Conservation (phyloP, 441 rosid genomes). For the Isatis lusitanica region DNA sequence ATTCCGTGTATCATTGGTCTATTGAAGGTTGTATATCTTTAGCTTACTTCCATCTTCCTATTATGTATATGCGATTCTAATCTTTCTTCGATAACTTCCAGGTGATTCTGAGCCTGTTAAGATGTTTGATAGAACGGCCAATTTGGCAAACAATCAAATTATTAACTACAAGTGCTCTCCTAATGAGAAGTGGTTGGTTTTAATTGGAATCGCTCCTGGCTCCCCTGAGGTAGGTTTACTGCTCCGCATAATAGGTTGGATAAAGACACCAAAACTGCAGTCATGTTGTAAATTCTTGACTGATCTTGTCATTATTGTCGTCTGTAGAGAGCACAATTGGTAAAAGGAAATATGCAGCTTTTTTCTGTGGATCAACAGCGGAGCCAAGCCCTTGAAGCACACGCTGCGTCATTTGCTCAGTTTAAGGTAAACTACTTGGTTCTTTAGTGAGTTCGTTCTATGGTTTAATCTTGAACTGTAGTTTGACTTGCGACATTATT, state of each 20-base stretch:
- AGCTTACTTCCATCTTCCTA: neutral
- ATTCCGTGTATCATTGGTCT: conserved; percentile 90
- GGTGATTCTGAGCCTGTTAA: conserved; percentile 98
- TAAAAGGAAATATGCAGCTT: conserved; percentile 99
- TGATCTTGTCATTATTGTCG: conserved; percentile 27
- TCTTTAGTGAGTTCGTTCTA: neutral
- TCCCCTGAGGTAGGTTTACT: conserved; percentile 71
- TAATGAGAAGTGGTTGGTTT: conserved; percentile 90
- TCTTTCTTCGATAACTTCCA: conserved; percentile 36
- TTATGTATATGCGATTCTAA: neutral
- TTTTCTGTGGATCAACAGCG: conserved; percentile 99
- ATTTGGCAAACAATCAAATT: conserved; percentile 91
- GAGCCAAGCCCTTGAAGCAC: conserved; percentile 99
- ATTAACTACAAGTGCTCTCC: conserved; percentile 92
- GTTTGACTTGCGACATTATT: conserved; percentile 4
- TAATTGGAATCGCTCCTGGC: conserved; percentile 97
- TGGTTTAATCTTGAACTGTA: neutral
- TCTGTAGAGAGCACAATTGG: conserved; percentile 86
- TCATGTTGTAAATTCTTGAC: neutral
- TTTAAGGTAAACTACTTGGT: conserved; percentile 56
- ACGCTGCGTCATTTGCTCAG: conserved; percentile 97
- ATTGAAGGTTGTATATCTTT: conserved; percentile 66
- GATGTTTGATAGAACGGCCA: conserved; percentile 98
- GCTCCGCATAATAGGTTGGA: neutral
- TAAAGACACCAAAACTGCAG: neutral